phyloP scores from a whole-genome alignment of 306 rosid genomes.

The Citrullus amarus region DNA sequence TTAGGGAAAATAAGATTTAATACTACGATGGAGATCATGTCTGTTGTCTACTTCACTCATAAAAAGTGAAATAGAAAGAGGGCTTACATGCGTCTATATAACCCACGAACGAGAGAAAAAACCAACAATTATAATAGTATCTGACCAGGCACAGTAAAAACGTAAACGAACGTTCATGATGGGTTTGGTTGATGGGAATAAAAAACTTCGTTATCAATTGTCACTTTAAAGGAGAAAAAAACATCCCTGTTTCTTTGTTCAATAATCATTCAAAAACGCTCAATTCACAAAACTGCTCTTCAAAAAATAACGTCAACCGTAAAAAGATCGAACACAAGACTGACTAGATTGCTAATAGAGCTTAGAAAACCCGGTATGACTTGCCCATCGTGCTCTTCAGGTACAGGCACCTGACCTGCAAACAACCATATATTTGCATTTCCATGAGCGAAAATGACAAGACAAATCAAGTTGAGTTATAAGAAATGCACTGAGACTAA shows the following conservation, averaged over 20 bases:
- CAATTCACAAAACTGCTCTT: conserved; percentile 6
- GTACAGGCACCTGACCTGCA: conserved; percentile 27
- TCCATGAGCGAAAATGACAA: background rate
- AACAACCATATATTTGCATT: background rate
- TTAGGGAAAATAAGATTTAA: too few relatives aligned
- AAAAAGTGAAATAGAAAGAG: too few relatives aligned
- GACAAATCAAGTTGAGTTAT: background rate
- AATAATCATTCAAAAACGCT: background rate
- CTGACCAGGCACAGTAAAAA: background rate
- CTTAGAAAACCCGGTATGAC: conserved; percentile 20
- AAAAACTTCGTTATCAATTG: background rate
- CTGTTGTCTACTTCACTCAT: too few relatives aligned
- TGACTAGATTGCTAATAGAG: background rate
- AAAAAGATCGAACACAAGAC: background rate
- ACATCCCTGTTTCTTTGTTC: background rate
- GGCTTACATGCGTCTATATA: too few relatives aligned
- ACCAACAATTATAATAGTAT: too few relatives aligned
- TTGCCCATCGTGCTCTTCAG: conserved; percentile 34
- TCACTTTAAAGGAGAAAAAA: background rate
- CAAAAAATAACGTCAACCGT: background rate
- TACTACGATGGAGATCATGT: too few relatives aligned
- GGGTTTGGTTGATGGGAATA: background rate
- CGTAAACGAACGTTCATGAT: too few relatives aligned
- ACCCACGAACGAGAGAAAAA: too few relatives aligned
- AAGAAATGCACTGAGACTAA: background rate